Evolutionary conservation across 2,329 filamentous ascomycete species (phyloP).

Genomic region (Pseudovirgaria hyperparasitica): DNA sequence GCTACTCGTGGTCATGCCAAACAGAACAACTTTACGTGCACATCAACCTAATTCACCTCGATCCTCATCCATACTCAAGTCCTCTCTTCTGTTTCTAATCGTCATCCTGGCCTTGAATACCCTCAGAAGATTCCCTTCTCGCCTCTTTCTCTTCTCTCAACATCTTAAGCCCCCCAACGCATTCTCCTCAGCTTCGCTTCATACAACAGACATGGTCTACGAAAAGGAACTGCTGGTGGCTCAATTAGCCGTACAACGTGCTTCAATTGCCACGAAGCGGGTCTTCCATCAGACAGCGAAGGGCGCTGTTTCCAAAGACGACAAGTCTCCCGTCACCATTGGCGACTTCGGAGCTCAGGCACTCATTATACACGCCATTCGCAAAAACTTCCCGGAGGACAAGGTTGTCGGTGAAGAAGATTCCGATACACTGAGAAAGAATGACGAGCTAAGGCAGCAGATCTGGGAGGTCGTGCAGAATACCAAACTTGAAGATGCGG

Average conservation of each 20-base stretch:
- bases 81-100: too few relatives aligned
- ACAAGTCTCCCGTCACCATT: slow-evolving; percentile 93
- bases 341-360: slow-evolving; percentile 97
- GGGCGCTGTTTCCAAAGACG: slow-evolving; percentile 85
- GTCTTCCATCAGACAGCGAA: slow-evolving; percentile 85
- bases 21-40: too few relatives aligned
- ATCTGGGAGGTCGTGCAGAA: slow-evolving; percentile 76
- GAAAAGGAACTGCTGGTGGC: slow-evolving; percentile 69
- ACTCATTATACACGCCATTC: slow-evolving; percentile 82
- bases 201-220: slow-evolving; percentile 38
- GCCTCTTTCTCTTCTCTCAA: slow-evolving; percentile 7
- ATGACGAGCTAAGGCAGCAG: slow-evolving; percentile 55
- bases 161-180: slow-evolving; percentile 6
- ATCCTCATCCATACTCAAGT: too few relatives aligned
- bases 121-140: slow-evolving; percentile 8
- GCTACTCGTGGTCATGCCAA: too few relatives aligned
- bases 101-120: slow-evolving; percentile 14
- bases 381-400: slow-evolving; percentile 79
- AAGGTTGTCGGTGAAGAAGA: slow-evolving; percentile 95
- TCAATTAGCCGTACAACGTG: slow-evolving; percentile 79
- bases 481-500: slow-evolving; percentile 53
- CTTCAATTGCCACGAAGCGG: slow-evolving; percentile 59
- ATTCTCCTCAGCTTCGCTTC: slow-evolving; percentile 6
- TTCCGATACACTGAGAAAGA: slow-evolving; percentile 62
- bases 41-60: too few relatives aligned